These are phyloP conservation scores for Daldinia grandis DNA, from an alignment of 495 filamentous ascomycete genomes.

Conservation along the genomic window DNA sequence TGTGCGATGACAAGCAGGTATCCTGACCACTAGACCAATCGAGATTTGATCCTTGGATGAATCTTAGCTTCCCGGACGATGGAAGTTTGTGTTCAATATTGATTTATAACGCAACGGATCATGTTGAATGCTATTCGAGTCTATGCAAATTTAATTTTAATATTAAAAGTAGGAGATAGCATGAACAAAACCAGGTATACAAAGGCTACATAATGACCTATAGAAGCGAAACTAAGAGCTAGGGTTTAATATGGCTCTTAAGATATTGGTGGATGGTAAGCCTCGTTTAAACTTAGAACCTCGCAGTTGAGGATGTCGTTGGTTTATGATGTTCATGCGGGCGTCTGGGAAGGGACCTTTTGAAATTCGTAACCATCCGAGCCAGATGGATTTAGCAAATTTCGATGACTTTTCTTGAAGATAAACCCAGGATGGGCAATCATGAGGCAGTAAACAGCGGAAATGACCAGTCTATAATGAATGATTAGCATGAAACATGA, in stretches of 20 bases:
- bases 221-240: not conserved
- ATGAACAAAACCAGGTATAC: not conserved
- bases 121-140: no score
- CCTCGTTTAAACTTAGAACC: not conserved
- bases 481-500: not conserved
- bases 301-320: not conserved
- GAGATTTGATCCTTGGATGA: slow-evolving; percentile 7
- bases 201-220: not conserved
- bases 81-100: not conserved
- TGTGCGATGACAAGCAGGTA: slow-evolving; percentile 41
- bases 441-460: slow-evolving; percentile 5
- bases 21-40: slow-evolving; percentile 46
- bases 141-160: not conserved
- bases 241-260: not conserved
- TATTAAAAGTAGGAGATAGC: not conserved
- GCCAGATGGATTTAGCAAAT: no score
- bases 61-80: not conserved
- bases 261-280: not conserved
- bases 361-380: not conserved
- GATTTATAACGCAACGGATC: not conserved
- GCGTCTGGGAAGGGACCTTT: not conserved
- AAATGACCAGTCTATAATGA: not conserved
- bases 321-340: not conserved
- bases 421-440: slow-evolving; percentile 5
- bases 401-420: not conserved